phyloP scores from a whole-genome alignment of 805 yeast species.

The Ogataea paraovalis region DNA sequence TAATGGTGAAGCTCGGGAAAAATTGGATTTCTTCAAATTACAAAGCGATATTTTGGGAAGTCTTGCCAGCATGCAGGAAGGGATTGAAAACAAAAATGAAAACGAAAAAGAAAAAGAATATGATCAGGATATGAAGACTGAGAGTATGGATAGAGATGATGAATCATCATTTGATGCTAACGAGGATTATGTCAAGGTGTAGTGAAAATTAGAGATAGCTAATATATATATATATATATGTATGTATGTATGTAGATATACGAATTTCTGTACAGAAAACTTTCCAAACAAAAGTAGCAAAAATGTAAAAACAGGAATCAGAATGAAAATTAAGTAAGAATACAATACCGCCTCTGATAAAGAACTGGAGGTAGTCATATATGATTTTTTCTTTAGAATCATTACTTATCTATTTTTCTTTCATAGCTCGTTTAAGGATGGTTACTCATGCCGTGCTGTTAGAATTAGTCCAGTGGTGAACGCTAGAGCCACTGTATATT shows the following conservation, averaged over 20 bases:
- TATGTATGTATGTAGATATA: background rate
- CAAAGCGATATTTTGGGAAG: conserved; percentile 13
- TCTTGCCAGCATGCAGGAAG: conserved; percentile 7
- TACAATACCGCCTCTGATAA: too few species aligned
- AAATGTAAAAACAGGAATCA: background rate
- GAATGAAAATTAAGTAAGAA: background rate
- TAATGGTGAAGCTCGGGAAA: conserved; percentile 6
- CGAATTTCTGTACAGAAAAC: background rate
- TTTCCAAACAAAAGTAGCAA: background rate
- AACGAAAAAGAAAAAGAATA: conserved; percentile 1
- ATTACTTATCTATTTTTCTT: too few species aligned
- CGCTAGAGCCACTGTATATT: conserved; percentile 3
- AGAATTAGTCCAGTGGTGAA: background rate
- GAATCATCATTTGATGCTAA: conserved; percentile 16
- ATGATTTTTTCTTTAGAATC: background rate
- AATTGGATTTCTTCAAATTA: conserved; percentile 13
- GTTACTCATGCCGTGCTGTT: background rate
- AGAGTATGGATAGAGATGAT: conserved; percentile 7
- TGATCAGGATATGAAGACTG: too few species aligned
- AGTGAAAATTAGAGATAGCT: background rate
- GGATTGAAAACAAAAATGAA: conserved; percentile 1
- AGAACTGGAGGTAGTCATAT: too few species aligned
- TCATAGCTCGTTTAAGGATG: too few species aligned
- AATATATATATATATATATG: too few species aligned
- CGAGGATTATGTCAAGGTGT: conserved; percentile 17